Conservation (phyloP, 768 basidiomycete species). For the Podaxis sp. region DNA sequence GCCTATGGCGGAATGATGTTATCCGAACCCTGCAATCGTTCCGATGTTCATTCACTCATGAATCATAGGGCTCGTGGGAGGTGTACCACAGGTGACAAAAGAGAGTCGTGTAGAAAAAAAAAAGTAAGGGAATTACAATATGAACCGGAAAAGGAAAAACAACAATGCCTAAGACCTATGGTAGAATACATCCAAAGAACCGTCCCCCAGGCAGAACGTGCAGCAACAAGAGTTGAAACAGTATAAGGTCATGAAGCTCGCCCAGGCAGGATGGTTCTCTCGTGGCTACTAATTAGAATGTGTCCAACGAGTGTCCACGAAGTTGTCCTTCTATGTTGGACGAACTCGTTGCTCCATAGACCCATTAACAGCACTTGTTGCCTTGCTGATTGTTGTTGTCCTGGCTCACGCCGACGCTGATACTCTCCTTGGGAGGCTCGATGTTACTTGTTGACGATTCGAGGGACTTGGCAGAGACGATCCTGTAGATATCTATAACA, state of each 20-base stretch:
- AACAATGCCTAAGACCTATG: not conserved
- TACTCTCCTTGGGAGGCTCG: conserved; percentile 78
- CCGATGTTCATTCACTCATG: not conserved
- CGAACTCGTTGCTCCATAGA: not conserved
- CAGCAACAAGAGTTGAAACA: not conserved
- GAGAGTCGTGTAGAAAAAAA: not conserved
- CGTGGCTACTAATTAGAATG: not conserved
- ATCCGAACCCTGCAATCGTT: not conserved
- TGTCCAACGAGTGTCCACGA: not conserved
- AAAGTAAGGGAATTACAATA: conserved; percentile 5
- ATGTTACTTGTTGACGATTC: conserved; percentile 78
- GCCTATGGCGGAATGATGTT: not conserved
- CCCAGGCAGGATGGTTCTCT: not conserved
- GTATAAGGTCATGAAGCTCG: not conserved
- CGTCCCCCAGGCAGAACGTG: not conserved
- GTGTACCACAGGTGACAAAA: not conserved
- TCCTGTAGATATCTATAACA: conserved; percentile 87
- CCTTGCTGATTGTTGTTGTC: conserved; percentile 52
- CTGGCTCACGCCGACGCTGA: conserved; percentile 77
- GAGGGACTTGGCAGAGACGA: conserved; percentile 93
- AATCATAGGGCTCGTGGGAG: not conserved
- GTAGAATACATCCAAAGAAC: conserved; percentile 5
- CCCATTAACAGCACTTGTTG: conserved; percentile 58
- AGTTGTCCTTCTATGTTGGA: conserved; percentile 2
- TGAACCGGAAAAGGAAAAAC: conserved; percentile 1